Percentiles rank a stretch among this genome's conserved stretches.
Conservation (phyloP, 2,329 filamentous ascomycete species). For the Ophiostoma sp. region DNA sequence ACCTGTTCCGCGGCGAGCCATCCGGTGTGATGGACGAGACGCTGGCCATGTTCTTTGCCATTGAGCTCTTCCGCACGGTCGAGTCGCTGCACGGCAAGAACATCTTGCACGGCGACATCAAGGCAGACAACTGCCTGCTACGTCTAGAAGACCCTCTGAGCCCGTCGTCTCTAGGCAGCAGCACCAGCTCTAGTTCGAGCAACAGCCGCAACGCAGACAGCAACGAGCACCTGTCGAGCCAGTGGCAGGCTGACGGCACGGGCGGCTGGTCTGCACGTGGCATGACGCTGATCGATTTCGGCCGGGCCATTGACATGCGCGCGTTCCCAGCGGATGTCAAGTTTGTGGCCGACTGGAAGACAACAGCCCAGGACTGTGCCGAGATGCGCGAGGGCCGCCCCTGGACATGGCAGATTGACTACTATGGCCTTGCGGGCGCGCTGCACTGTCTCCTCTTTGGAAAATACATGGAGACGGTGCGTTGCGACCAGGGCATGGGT, state of each 20-base stretch:
- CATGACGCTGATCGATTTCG: constrained; percentile 88
- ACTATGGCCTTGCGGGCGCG: constrained; percentile 86
- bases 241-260: constrained; percentile 72
- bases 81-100: constrained; percentile 79
- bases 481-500: constrained; percentile 42
- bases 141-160: constrained; percentile 68
- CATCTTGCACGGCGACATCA: constrained; percentile 89
- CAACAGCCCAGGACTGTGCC: constrained; percentile 80
- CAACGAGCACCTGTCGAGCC: constrained; percentile 49
- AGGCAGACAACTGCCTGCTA: constrained; percentile 91
- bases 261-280: constrained; percentile 81
- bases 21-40: constrained; percentile 82
- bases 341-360: constrained; percentile 97
- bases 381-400: constrained; percentile 93
- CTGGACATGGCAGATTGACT: constrained; percentile 98
- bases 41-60: constrained; percentile 90
- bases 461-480: constrained; percentile 84
- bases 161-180: constrained; percentile 30
- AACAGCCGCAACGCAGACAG: constrained; percentile 32
- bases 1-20: constrained; percentile 72
- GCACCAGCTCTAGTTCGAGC: constrained; percentile 34
- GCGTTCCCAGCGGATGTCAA: constrained; percentile 73
- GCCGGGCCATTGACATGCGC: constrained; percentile 89
- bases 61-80: constrained; percentile 87
- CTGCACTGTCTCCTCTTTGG: constrained; percentile 90